A percentile compares a stretch with the other conserved stretches of the same genome.
Evolutionary conservation across 2,329 filamentous ascomycete genomes (phyloP).

Genomic region (Aspergillus sp.): DNA sequence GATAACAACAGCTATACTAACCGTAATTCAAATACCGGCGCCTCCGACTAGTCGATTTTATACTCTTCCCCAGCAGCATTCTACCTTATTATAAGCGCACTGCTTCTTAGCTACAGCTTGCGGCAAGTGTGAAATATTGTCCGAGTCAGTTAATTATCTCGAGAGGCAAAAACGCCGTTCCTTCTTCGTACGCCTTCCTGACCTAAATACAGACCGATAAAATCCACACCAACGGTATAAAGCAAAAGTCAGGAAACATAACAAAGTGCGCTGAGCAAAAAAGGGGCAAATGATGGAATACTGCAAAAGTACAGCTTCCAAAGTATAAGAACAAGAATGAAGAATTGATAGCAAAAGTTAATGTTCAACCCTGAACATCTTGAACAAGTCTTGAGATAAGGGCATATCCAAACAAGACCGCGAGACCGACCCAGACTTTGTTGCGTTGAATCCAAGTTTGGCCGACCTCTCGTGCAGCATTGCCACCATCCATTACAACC

Average conservation of each 20-base stretch:
- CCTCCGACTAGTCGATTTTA: background rate
- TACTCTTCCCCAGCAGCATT: background rate
- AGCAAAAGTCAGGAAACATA: background rate
- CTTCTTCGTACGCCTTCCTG: constrained; percentile 15
- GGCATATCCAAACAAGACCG: constrained; percentile 76
- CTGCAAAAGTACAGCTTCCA: background rate
- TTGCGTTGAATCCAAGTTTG: constrained; percentile 80
- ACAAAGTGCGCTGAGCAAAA: background rate
- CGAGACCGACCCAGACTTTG: constrained; percentile 71
- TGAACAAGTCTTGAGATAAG: constrained; percentile 74
- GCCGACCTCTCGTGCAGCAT: constrained; percentile 73
- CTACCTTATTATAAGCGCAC: background rate
- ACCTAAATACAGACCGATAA: constrained; percentile 3
- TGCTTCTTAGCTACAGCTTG: background rate
- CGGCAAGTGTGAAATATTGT: background rate
- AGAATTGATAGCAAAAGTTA: background rate
- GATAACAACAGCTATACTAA: background rate
- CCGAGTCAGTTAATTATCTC: background rate
- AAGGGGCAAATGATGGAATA: background rate
- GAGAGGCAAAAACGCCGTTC: constrained; percentile 14
- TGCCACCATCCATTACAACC: constrained; percentile 73
- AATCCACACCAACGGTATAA: constrained; percentile 7
- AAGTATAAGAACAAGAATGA: background rate
- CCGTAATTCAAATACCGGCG: background rate
- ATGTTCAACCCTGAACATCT: constrained; percentile 40